A percentile compares a stretch with the other conserved stretches of the same genome.
phyloP scores from a whole-genome alignment of 2,329 filamentous ascomycete species.

The Hirsutella minnesotensis region DNA sequence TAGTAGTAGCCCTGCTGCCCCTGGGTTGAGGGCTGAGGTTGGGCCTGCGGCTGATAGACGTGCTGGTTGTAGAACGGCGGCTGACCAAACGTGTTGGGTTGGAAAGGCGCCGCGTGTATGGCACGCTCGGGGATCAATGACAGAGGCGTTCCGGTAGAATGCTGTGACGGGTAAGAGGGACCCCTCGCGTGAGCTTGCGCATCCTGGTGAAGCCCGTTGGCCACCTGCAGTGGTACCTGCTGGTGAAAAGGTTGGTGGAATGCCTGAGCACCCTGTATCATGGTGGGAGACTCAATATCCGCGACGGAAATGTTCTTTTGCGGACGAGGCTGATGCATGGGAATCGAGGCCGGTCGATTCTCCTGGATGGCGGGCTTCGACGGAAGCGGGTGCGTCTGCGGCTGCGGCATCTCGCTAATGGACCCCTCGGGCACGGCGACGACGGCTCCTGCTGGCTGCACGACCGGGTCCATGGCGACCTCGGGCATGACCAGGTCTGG shows the following conservation, averaged over 20 bases:
- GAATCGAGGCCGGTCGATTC: slow-evolving; percentile 36
- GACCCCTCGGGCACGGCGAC: slow-evolving; percentile 17
- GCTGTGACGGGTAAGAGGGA: slow-evolving; percentile 57
- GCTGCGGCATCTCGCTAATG: slow-evolving; percentile 41
- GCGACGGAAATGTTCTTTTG: slow-evolving; percentile 91
- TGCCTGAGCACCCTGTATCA: slow-evolving; percentile 49
- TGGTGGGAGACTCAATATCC: slow-evolving; percentile 76
- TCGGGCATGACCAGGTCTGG: slow-evolving; percentile 14
- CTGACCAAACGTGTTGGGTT: slow-evolving; percentile 56
- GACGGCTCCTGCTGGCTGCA: slow-evolving; percentile 8
- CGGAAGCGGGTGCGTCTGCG: slow-evolving; percentile 45
- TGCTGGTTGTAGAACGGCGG: slow-evolving; percentile 47
- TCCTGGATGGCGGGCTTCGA: slow-evolving; percentile 48
- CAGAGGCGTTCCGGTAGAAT: slow-evolving; percentile 65
- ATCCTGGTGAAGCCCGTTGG: slow-evolving; percentile 43
- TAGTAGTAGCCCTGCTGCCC: slow-evolving; percentile 58
- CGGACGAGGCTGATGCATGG: slow-evolving; percentile 90
- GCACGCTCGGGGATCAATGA: slow-evolving; percentile 89
- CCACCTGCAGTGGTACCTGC: slow-evolving; percentile 71
- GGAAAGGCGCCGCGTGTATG: slow-evolving; percentile 83
- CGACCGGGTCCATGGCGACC: slow-evolving; percentile 7
- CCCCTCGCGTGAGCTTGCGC: slow-evolving; percentile 55
- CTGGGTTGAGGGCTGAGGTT: slow-evolving; percentile 10
- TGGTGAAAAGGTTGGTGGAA: slow-evolving; percentile 92
- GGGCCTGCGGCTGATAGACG: slow-evolving; percentile 6